These are phyloP conservation scores for Neopestalotiopsis sp. DNA, from an alignment of 2,329 filamentous ascomycete genomes.

Conservation along the genomic window DNA sequence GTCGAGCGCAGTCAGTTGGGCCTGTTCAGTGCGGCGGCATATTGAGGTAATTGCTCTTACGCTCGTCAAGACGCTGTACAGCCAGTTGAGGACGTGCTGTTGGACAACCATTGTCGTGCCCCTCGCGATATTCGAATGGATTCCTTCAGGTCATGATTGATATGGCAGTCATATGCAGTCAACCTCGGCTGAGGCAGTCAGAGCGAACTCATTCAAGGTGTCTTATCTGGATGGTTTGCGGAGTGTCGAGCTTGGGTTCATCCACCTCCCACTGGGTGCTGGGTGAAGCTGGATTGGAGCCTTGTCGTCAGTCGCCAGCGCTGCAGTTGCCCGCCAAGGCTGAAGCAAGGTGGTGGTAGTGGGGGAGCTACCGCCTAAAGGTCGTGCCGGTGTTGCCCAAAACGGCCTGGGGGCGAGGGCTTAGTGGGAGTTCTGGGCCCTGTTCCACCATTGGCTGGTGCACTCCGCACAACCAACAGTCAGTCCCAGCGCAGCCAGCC, in stretches of 20 bases:
- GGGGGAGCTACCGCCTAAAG: slow-evolving; percentile 10
- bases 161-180: background rate
- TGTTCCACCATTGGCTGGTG: background rate
- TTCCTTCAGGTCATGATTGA: slow-evolving; percentile 1
- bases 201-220: slow-evolving; percentile 3
- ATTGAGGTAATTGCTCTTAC: slow-evolving; percentile 48
- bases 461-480: background rate
- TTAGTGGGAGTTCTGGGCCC: background rate
- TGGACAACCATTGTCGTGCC: slow-evolving; percentile 69
- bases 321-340: slow-evolving; percentile 22
- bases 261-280: slow-evolving; percentile 4
- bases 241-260: background rate
- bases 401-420: background rate
- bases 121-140: slow-evolving; percentile 1
- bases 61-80: slow-evolving; percentile 87
- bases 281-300: slow-evolving; percentile 15
- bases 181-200: background rate
- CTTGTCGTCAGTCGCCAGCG: slow-evolving; percentile 10
- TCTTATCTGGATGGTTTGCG: background rate
- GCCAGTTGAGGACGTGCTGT: slow-evolving; percentile 91
- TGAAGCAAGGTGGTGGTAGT: slow-evolving; percentile 9
- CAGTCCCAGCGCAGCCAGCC: too few species aligned
- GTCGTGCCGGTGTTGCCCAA: background rate
- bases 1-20: slow-evolving; percentile 23
- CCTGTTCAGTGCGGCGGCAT: background rate